Evolutionary conservation across 192 early-diverging fungal species (phyloP), one percentile per base, ranked within the genome.

Genomic region (Gaertneriomyces sp.): DNA sequence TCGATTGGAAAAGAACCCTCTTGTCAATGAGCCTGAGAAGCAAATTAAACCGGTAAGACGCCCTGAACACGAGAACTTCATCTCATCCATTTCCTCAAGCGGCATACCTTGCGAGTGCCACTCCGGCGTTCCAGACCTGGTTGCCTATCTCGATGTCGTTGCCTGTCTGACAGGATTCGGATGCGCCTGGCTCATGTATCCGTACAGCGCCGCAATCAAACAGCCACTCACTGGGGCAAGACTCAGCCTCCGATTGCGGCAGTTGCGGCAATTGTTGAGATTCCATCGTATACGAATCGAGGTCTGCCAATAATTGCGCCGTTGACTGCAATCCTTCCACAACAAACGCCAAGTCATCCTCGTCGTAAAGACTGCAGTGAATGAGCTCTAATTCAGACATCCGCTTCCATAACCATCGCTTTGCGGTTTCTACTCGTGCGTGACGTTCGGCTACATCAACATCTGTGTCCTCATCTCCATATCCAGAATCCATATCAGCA

Each of bases 81-180:
- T 33, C 25, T 2, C 25, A 33, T 33, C 25, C 25, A 33, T 33
- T 33, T 33, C 25, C 25, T 33, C 25, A 33, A 2, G 25, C 25
- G 25, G 25, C 25, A 33, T 33, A 33, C 25, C 25, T 33, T 33
- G 66, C 55, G 4, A 68, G 57, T 2, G 60, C n/a, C 5, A 68
- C 40, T 6, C 66, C 66, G 42, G 66, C 66, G 19, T 42, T 60
- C 66, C 66, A 68, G 25, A 68, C 41, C 40, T 68, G 66, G 20
- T 38, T 45, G 9, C 66, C 66, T n/a, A 68, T 68, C 46, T 68
- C 64, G 6, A 66, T 17, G 19, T 66, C 53, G 42, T 54, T 38
- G 19, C 53, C 53, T 8, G 64, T 66, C 16, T 47, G 20, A 33
- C 25, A 33, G 1, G 25, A 33, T 33, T 33, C 25, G 7, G 42